Percentiles rank a stretch among this genome's conserved stretches.
phyloP scores from a whole-genome alignment of 257 asterid genomes.

The Fraxinus excelsior region DNA sequence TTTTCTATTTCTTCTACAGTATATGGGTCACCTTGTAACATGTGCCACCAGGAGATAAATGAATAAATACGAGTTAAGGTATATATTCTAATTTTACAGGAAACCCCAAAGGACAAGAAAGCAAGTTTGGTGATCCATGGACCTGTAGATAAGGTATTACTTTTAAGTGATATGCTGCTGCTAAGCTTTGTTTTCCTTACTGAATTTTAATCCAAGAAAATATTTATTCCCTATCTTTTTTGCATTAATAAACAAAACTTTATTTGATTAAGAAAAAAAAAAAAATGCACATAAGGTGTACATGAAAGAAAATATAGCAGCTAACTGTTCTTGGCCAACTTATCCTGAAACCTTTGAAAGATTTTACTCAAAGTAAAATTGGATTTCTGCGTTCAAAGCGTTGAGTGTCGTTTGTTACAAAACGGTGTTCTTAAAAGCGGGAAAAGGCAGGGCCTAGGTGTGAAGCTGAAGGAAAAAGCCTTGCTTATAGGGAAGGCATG shows the following conservation, averaged over 20 bases:
- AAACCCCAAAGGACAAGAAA: slow-evolving; percentile 98
- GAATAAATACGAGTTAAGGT: slow-evolving; percentile 9
- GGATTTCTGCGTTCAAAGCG: slow-evolving; percentile 1
- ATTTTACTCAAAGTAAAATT: slow-evolving; percentile 3
- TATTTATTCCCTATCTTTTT: background rate
- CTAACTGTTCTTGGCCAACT: slow-evolving; percentile 15
- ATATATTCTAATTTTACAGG: slow-evolving; percentile 46
- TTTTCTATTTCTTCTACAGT: slow-evolving; percentile 10
- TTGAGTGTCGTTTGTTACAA: background rate
- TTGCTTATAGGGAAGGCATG: too few species aligned
- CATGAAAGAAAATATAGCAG: slow-evolving; percentile 4
- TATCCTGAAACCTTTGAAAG: slow-evolving; percentile 6
- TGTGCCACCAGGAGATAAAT: slow-evolving; percentile 14
- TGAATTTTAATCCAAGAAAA: slow-evolving; percentile 14
- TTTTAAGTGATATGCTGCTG: background rate
- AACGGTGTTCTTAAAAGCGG: too few species aligned
- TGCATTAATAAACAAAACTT: background rate
- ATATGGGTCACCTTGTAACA: background rate
- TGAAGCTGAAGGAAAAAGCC: too few species aligned
- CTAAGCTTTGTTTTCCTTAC: slow-evolving; percentile 12
- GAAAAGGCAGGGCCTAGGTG: too few species aligned
- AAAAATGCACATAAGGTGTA: slow-evolving; percentile 7
- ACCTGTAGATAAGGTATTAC: slow-evolving; percentile 76
- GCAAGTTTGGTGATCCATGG: slow-evolving; percentile 90
- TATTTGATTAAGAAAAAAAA: background rate